A percentile compares a stretch with the other conserved stretches of the same genome.
Conservation (phyloP, 495 filamentous ascomycete genomes). For the Lindgomyces ingoldianus region DNA sequence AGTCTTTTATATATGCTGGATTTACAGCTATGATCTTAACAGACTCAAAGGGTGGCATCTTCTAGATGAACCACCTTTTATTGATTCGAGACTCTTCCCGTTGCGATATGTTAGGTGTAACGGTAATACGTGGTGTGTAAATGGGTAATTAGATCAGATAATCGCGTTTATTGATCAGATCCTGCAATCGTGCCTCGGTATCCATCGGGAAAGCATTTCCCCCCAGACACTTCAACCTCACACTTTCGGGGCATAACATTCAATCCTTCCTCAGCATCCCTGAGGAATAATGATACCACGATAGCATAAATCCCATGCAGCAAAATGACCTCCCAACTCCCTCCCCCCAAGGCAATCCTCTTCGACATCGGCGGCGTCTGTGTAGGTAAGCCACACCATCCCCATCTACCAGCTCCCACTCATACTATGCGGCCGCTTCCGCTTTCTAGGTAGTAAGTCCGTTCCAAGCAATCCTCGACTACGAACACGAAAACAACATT, state of each 20-base stretch:
- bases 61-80: too few species aligned
- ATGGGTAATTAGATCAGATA: too few species aligned
- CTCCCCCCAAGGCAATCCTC: constrained; percentile 72
- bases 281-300: constrained; percentile 12
- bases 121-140: too few species aligned
- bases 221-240: neutral
- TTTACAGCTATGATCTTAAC: neutral
- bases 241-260: too few species aligned
- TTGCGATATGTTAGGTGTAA: too few species aligned
- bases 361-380: constrained; percentile 98
- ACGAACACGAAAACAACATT: constrained; percentile 72
- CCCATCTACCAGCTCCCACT: neutral
- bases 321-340: neutral
- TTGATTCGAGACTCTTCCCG: too few species aligned
- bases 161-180: neutral
- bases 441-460: constrained; percentile 94
- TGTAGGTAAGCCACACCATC: constrained; percentile 59
- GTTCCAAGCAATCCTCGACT: constrained; percentile 88
- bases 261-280: neutral
- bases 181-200: constrained; percentile 13
- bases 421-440: neutral
- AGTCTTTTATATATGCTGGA: neutral
- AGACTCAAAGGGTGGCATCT: neutral
- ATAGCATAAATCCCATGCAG: constrained; percentile 2
- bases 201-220: constrained; percentile 24